A percentile compares a stretch with the other conserved stretches of the same genome.
Conservation (phyloP, 371 early-diverging fungal species). For the Apophysomyces elegans region DNA sequence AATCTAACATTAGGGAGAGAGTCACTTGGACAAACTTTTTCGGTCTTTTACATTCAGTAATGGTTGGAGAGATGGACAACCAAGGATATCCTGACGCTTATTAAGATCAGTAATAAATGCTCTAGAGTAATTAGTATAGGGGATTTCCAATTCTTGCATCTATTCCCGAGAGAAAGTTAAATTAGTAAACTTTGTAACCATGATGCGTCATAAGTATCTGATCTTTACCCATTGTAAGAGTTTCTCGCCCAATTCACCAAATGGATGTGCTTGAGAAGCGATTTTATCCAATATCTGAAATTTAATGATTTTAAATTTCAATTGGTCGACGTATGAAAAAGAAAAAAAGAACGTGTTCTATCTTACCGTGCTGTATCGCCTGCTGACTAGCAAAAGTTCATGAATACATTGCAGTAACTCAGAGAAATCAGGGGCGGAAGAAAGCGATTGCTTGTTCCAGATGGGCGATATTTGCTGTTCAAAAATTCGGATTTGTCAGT, state of each 20-base stretch:
- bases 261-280: slow-evolving; percentile 33
- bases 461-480: slow-evolving; percentile 52
- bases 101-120: slow-evolving; percentile 42
- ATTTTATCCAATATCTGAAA: slow-evolving; percentile 38
- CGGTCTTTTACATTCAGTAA: slow-evolving; percentile 24
- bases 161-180: slow-evolving; percentile 16
- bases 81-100: slow-evolving; percentile 40
- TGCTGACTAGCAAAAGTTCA: slow-evolving; percentile 46
- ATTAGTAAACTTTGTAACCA: slow-evolving; percentile 7
- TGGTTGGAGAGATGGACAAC: slow-evolving; percentile 32
- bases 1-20: not conserved
- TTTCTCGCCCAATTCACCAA: slow-evolving; percentile 42
- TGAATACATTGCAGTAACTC: slow-evolving; percentile 44
- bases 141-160: slow-evolving; percentile 55
- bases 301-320: not conserved
- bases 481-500: not conserved
- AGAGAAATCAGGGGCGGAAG: slow-evolving; percentile 53
- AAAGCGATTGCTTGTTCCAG: slow-evolving; percentile 50
- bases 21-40: not conserved
- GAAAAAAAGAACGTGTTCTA: not conserved
- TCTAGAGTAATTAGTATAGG: slow-evolving; percentile 54
- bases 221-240: slow-evolving; percentile 55
- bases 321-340: too few relatives aligned
- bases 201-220: not conserved
- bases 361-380: slow-evolving; percentile 49